Base-by-base conservation (phyloP, 1,284 basidiomycete genomes). In the Cutaneotrichosporon cutaneum region DNA sequence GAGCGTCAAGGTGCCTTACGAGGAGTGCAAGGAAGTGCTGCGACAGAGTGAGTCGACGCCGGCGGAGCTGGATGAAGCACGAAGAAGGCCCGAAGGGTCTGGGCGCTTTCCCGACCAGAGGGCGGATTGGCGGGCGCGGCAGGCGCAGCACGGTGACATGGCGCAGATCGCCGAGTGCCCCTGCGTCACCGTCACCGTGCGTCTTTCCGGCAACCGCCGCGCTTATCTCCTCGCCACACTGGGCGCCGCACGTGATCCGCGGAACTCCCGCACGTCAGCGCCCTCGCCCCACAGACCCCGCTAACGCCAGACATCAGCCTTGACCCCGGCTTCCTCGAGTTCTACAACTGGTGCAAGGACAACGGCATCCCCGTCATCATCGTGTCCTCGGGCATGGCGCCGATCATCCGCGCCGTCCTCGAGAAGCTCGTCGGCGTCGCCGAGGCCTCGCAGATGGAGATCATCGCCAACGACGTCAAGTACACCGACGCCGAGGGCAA, bases 321-420 rank as follows among this genome's bases (percentile, higher is more conserved):
- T 50, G 94, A 96, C 76, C 80, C 87, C 0, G 92, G 92, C 18
- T 97, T 97, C 83, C 88, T 87, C 71, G 84, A 86, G 10, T 96
- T 94, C 78, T 88, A 89, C 78, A 77, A 82, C 30, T 95, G 88
- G 85, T 92, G 90, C 80, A 88, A 88, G 73, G 80, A 78, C 2
- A 82, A 86, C 61, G 87, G 87, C 67, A 85, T 95, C 54, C 92
- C 93, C 16, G 84, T 96, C 63, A 88, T 95, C 65, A 92, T 97
- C 73, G 92, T 96, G 52, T 95, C 92, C 4, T 92, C 90, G 89
- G 94, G 93, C 32, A 96, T 96, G 92, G 87, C 87, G 14, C 93
- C 92, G 14, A 85, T 89, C 68, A 96, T 97, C 70, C 90, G 90
- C 53, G 90, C 60, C 0, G 90, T 95, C 6, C 83, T 96, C 30